Evolutionary conservation across 805 yeast genomes (phyloP).

Genomic region (Saccharomyces paradoxus): DNA sequence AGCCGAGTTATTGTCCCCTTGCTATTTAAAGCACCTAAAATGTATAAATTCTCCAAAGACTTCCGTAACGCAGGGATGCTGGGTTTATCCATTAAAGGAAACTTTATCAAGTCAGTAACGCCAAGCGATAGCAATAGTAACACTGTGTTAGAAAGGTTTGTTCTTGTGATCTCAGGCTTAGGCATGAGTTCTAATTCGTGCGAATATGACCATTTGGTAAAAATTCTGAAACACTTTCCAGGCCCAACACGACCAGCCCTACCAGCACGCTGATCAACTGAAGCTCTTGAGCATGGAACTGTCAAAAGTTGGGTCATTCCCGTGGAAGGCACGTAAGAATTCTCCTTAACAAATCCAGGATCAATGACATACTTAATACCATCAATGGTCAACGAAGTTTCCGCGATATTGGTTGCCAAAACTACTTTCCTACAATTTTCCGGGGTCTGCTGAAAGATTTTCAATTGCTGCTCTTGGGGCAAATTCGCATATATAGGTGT

Average conservation of each 20-base stretch:
- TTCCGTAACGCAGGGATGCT: slow-evolving; percentile 60
- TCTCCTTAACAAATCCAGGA: slow-evolving; percentile 91
- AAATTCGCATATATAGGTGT: slow-evolving; percentile 88
- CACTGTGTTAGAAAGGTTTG: slow-evolving; percentile 70
- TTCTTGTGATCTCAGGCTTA: slow-evolving; percentile 86
- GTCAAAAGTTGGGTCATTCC: slow-evolving; percentile 86
- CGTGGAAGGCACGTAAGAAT: slow-evolving; percentile 75
- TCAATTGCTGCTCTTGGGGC: slow-evolving; percentile 74
- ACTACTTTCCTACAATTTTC: slow-evolving; percentile 73
- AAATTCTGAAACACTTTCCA: slow-evolving; percentile 86
- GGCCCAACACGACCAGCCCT: slow-evolving; percentile 98
- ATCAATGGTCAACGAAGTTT: slow-evolving; percentile 90
- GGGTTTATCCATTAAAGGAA: slow-evolving; percentile 91
- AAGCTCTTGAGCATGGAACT: slow-evolving; percentile 85
- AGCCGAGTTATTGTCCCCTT: slow-evolving; percentile 67
- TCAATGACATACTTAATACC: slow-evolving; percentile 94
- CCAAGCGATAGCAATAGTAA: slow-evolving; percentile 76
- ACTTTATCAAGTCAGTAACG: slow-evolving; percentile 66
- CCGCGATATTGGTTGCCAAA: slow-evolving; percentile 93
- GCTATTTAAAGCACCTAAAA: slow-evolving; percentile 77
- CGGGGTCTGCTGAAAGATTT: slow-evolving; percentile 85
- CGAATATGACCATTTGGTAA: slow-evolving; percentile 61
- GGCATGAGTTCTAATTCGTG: slow-evolving; percentile 73
- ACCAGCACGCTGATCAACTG: slow-evolving; percentile 95
- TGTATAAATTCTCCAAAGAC: slow-evolving; percentile 74